Evolutionary conservation across 257 asterid genomes (phyloP).

Genomic region (Fraxinus pennsylvanica): DNA sequence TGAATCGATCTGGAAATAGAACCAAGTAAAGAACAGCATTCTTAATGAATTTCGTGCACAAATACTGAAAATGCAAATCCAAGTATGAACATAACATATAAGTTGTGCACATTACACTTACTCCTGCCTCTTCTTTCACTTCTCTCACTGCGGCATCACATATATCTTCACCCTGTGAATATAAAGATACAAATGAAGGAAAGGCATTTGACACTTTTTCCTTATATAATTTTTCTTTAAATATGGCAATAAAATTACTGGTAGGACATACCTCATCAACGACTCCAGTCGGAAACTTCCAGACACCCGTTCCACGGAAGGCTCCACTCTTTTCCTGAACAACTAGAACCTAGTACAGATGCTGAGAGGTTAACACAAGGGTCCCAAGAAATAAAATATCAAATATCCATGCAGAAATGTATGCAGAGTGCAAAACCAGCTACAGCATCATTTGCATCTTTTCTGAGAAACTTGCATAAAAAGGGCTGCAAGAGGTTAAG

Average conservation of each 20-base stretch:
- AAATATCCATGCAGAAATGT: too few relatives aligned
- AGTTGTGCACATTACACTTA: conserved; percentile 33
- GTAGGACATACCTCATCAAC: conserved; percentile 78
- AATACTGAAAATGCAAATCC: neutral
- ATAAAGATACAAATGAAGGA: conserved; percentile 1
- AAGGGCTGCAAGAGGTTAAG: neutral
- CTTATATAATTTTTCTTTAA: conserved; percentile 6
- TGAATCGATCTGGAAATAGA: conserved; percentile 62
- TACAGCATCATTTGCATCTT: neutral
- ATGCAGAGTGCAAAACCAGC: too few relatives aligned
- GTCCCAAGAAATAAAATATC: neutral
- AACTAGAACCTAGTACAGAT: conserved; percentile 65
- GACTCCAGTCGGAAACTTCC: conserved; percentile 99
- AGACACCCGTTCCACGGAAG: conserved; percentile 74
- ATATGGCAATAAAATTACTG: conserved; percentile 12
- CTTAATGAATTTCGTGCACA: neutral
- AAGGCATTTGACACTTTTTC: neutral
- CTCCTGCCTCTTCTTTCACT: conserved; percentile 99
- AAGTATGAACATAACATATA: neutral
- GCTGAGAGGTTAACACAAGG: neutral
- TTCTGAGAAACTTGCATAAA: neutral
- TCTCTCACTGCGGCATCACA: conserved; percentile 93
- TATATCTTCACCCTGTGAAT: conserved; percentile 85
- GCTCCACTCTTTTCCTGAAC: conserved; percentile 90
- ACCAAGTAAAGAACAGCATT: conserved; percentile 20